Conservation (phyloP, 805 yeast genomes). For the Barnettozyma californica region DNA sequence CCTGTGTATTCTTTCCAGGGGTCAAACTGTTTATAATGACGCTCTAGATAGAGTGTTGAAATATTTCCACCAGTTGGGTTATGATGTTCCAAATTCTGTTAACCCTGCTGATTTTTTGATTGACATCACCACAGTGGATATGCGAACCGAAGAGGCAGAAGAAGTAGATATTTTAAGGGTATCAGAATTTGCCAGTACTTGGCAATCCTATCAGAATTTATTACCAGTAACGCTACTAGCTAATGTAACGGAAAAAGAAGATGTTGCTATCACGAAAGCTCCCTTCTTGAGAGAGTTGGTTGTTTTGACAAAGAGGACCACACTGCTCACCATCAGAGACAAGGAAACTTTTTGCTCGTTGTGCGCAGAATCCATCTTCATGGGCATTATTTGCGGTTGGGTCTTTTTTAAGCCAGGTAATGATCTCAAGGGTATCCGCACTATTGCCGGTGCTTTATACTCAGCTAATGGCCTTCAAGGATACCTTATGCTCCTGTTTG, state of each 20-base stretch:
- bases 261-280: conserved; percentile 24
- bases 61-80: conserved; percentile 43
- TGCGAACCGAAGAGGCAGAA: conserved; percentile 34
- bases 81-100: conserved; percentile 33
- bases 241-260: not conserved
- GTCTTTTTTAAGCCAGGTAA: conserved; percentile 61
- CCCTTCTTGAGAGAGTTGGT: conserved; percentile 39
- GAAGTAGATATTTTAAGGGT: conserved; percentile 29
- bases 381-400: conserved; percentile 56
- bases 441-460: conserved; percentile 48
- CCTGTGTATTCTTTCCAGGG: conserved; percentile 63
- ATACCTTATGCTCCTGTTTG: conserved; percentile 52
- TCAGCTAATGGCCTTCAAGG: conserved; percentile 49
- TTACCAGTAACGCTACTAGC: not conserved
- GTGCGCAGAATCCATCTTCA: conserved; percentile 15
- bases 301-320: conserved; percentile 36
- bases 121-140: conserved; percentile 45
- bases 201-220: conserved; percentile 26
- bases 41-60: conserved; percentile 36
- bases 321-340: conserved; percentile 40
- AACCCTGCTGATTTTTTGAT: conserved; percentile 51
- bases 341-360: conserved; percentile 32
- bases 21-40: conserved; percentile 40
- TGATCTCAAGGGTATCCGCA: conserved; percentile 56
- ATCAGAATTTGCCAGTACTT: conserved; percentile 25